Evolutionary conservation across 345 rosid genomes (phyloP).

Genomic region (Euphorbia tirucalli): DNA sequence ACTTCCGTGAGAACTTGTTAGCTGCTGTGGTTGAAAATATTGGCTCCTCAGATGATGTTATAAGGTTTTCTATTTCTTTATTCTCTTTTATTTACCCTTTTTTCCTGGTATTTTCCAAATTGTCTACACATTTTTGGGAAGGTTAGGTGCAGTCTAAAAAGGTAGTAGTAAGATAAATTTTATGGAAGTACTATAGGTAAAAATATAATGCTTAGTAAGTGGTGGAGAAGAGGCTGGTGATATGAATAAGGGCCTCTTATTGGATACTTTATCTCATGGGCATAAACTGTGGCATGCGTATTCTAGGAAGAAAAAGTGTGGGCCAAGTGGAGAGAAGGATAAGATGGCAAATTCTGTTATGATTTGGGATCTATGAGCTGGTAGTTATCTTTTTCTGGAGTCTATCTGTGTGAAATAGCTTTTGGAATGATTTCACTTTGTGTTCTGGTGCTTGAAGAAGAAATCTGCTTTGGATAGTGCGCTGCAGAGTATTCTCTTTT

Average conservation of each 20-base stretch:
- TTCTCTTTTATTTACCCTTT: background rate
- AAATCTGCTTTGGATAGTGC: too few species aligned
- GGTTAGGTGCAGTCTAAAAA: background rate
- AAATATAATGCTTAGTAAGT: background rate
- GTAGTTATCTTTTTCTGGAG: too few species aligned
- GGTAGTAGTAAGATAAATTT: background rate
- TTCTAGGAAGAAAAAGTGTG: background rate
- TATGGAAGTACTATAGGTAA: background rate
- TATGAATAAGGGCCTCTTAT: too few species aligned
- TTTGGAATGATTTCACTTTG: too few species aligned
- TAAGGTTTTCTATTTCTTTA: slow-evolving; percentile 49
- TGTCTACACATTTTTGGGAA: background rate
- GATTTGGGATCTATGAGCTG: background rate
- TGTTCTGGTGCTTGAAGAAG: too few species aligned
- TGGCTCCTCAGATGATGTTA: slow-evolving; percentile 74
- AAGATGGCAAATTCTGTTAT: background rate
- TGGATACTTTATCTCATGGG: too few species aligned
- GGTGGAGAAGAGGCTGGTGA: background rate
- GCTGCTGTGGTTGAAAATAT: slow-evolving; percentile 63
- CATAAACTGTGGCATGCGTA: background rate
- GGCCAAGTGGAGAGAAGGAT: background rate
- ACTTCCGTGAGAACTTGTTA: slow-evolving; percentile 71
- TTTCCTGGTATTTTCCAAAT: background rate
- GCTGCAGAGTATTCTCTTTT: background rate
- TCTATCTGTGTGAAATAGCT: too few species aligned